These are phyloP conservation scores for Tetragonia tetragonoides DNA, from an alignment of 148 eudicot genomes.

Conservation along the genomic window DNA sequence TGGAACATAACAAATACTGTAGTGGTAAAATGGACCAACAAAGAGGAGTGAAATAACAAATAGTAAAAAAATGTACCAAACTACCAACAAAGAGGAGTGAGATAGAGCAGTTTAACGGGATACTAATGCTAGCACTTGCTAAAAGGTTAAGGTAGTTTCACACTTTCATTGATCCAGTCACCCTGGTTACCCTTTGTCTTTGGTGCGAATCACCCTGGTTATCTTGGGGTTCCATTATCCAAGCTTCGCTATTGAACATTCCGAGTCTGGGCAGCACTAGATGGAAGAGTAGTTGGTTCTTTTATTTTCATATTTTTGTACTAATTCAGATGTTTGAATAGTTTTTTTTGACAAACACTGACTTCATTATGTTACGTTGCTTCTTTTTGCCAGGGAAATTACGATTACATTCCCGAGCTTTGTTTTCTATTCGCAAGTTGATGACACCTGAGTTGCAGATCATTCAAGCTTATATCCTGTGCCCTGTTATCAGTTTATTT, in stretches of 20 bases:
- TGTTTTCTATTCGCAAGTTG: constrained; percentile 80
- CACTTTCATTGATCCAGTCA: too few relatives aligned
- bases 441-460: constrained; percentile 50
- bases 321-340: neutral
- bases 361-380: neutral
- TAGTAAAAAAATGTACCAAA: too few relatives aligned
- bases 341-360: neutral
- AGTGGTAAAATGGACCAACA: too few relatives aligned
- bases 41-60: too few relatives aligned
- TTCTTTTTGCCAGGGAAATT: constrained; percentile 61
- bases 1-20: too few relatives aligned
- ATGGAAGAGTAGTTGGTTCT: neutral
- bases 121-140: too few relatives aligned
- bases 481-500: constrained; percentile 18
- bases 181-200: too few relatives aligned
- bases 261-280: neutral
- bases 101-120: too few relatives aligned
- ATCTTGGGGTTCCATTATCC: neutral
- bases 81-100: too few relatives aligned
- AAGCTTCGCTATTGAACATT: neutral
- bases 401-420: constrained; percentile 93
- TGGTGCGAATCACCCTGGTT: too few relatives aligned
- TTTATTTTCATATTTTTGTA: neutral
- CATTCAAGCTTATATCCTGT: constrained; percentile 15
- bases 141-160: too few relatives aligned